Evolutionary conservation across 2,329 filamentous ascomycete species (phyloP).

Genomic region (Penicillium sumatraense): DNA sequence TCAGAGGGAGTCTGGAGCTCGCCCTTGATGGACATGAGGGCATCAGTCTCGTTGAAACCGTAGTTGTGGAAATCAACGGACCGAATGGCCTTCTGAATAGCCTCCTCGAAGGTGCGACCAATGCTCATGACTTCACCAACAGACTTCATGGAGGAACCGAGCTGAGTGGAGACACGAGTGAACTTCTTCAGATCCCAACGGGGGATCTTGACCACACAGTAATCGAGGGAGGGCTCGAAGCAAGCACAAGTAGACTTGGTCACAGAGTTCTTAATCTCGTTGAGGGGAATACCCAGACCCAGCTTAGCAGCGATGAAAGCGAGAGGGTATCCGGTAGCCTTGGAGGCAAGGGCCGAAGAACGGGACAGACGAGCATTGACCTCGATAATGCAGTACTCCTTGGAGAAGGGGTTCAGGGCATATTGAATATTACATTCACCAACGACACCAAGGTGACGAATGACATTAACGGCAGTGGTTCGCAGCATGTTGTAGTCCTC

Average conservation of each 20-base stretch:
- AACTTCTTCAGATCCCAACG: conserved; percentile 99
- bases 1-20: conserved; percentile 97
- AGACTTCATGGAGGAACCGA: conserved; percentile 99
- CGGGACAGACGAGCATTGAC: conserved; percentile 95
- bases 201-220: conserved; percentile 98
- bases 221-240: conserved; percentile 97
- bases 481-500: conserved; percentile 99
- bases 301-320: conserved; percentile 97
- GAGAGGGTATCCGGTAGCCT: conserved; percentile 94
- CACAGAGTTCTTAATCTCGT: conserved; percentile 95
- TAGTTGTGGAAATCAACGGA: conserved; percentile 94
- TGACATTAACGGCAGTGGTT: conserved; percentile 95
- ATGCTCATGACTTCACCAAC: conserved; percentile 99
- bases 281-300: conserved; percentile 89
- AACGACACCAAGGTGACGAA: conserved; percentile 93
- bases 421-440: conserved; percentile 99
- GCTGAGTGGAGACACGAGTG: conserved; percentile 90
- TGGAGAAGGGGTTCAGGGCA: conserved; percentile 90
- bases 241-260: conserved; percentile 95
- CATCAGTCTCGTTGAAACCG: conserved; percentile 89
- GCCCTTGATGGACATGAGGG: conserved; percentile 92
- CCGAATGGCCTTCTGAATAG: conserved; percentile 96
- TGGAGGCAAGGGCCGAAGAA: conserved; percentile 93
- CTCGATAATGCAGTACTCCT: conserved; percentile 98
- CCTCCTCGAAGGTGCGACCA: conserved; percentile 94